Evolutionary conservation across 2,329 filamentous ascomycete genomes (phyloP).

Genomic region (Aspergillus glaucus): DNA sequence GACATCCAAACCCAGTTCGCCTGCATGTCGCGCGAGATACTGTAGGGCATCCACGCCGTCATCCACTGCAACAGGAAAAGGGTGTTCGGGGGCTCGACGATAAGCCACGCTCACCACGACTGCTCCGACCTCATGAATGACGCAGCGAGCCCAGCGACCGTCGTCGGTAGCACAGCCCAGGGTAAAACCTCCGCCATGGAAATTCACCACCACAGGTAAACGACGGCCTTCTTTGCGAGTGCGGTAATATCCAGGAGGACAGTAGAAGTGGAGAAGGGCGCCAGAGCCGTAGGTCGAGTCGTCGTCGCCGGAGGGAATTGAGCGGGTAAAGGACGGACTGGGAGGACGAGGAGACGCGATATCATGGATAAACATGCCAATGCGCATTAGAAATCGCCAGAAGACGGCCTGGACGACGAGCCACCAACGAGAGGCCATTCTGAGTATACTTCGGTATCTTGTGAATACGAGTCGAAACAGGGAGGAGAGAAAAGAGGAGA

Average conservation of each 20-base stretch:
- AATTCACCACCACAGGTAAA: slow-evolving; percentile 57
- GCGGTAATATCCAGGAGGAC: slow-evolving; percentile 40
- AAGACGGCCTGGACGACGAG: slow-evolving; percentile 58
- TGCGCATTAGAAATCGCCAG: slow-evolving; percentile 62
- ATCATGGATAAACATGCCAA: slow-evolving; percentile 64
- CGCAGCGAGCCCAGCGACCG: slow-evolving; percentile 52
- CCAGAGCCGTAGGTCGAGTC: slow-evolving; percentile 40
- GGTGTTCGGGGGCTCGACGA: slow-evolving; percentile 54
- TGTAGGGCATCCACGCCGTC: slow-evolving; percentile 58
- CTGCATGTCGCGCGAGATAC: slow-evolving; percentile 51
- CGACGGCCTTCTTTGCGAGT: slow-evolving; percentile 33
- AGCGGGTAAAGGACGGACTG: slow-evolving; percentile 53
- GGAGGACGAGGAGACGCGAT: slow-evolving; percentile 56
- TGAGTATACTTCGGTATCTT: not conserved
- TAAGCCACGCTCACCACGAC: slow-evolving; percentile 58
- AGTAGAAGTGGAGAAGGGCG: slow-evolving; percentile 56
- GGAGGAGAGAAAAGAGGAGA: not conserved
- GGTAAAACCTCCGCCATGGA: slow-evolving; percentile 60
- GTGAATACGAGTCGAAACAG: slow-evolving; percentile 5
- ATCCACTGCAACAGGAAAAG: slow-evolving; percentile 59
- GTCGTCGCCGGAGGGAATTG: slow-evolving; percentile 47
- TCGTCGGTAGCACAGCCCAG: slow-evolving; percentile 56
- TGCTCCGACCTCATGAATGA: slow-evolving; percentile 51
- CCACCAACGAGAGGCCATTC: slow-evolving; percentile 46
- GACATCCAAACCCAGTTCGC: slow-evolving; percentile 51